Evolutionary conservation across 306 rosid species (phyloP).

Genomic region (Cyamopsis tetragonoloba): DNA sequence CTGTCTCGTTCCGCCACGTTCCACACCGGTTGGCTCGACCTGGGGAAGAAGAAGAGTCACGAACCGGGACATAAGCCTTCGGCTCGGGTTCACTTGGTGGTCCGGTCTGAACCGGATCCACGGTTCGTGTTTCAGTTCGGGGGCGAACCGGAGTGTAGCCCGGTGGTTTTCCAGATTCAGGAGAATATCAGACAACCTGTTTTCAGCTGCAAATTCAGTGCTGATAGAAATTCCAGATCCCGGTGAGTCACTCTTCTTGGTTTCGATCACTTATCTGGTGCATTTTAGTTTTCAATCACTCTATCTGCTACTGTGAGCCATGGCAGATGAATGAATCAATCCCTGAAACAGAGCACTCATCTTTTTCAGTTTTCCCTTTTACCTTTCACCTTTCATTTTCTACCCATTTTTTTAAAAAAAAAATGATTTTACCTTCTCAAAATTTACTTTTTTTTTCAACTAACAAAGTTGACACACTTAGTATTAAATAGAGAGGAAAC

Average conservation of each 20-base stretch:
- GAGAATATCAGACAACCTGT: conserved; percentile 84
- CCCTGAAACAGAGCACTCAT: too few species aligned
- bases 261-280: not conserved
- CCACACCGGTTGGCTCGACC: conserved; percentile 70
- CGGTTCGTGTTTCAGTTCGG: conserved; percentile 87
- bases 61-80: conserved; percentile 38
- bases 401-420: too few species aligned
- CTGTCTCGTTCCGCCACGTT: conserved; percentile 30
- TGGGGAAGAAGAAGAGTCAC: conserved; percentile 36
- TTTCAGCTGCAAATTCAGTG: conserved; percentile 89
- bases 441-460: too few species aligned
- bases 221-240: conserved; percentile 76
- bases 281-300: not conserved
- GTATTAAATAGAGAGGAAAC: too few species aligned
- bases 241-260: conserved; percentile 30
- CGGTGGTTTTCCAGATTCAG: conserved; percentile 85
- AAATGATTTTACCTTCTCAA: too few species aligned
- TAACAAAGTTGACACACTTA: too few species aligned
- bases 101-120: conserved; percentile 83
- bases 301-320: not conserved
- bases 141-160: conserved; percentile 96
- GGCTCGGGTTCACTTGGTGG: conserved; percentile 51
- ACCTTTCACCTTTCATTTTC: too few species aligned
- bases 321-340: not conserved
- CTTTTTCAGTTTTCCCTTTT: too few species aligned